These are phyloP conservation scores for Exserohilum rostratum DNA, from an alignment of 2,329 filamentous ascomycete genomes.

Conservation along the genomic window DNA sequence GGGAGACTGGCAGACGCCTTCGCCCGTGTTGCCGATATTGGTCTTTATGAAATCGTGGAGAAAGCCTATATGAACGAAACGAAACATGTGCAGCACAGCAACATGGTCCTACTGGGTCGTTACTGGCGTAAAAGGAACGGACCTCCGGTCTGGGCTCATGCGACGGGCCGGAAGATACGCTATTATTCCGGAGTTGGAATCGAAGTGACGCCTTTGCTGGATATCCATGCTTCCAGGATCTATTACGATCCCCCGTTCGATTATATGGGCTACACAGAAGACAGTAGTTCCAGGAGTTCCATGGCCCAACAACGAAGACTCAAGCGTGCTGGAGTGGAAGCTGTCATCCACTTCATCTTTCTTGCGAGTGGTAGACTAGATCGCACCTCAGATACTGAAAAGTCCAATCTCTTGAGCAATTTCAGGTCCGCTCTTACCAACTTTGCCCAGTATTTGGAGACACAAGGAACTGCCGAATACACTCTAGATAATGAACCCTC, in stretches of 20 bases:
- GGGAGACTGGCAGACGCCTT: background rate
- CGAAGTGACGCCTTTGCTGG: background rate
- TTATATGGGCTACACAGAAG: background rate
- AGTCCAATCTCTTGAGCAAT: constrained; percentile 1
- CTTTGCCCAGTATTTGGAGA: background rate
- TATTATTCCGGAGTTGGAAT: constrained; percentile 1
- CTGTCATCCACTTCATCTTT: constrained; percentile 11
- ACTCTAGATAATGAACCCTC: background rate
- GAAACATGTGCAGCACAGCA: background rate
- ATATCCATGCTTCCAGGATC: background rate
- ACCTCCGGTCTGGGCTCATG: constrained; percentile 9
- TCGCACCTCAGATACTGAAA: background rate
- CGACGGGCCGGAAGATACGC: background rate
- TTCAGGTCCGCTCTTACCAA: background rate
- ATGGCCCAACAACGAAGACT: background rate
- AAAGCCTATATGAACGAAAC: background rate
- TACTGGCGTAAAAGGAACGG: background rate
- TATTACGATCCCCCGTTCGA: constrained; percentile 4
- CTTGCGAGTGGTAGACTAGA: background rate
- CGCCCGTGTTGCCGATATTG: background rate
- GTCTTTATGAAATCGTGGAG: background rate
- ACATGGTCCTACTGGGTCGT: constrained; percentile 1
- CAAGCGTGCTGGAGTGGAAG: constrained; percentile 7
- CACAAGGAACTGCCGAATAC: background rate
- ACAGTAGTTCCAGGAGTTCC: background rate